phyloP scores from a whole-genome alignment of 2,329 filamentous ascomycete genomes.

The Apiospora kogelbergensis region DNA sequence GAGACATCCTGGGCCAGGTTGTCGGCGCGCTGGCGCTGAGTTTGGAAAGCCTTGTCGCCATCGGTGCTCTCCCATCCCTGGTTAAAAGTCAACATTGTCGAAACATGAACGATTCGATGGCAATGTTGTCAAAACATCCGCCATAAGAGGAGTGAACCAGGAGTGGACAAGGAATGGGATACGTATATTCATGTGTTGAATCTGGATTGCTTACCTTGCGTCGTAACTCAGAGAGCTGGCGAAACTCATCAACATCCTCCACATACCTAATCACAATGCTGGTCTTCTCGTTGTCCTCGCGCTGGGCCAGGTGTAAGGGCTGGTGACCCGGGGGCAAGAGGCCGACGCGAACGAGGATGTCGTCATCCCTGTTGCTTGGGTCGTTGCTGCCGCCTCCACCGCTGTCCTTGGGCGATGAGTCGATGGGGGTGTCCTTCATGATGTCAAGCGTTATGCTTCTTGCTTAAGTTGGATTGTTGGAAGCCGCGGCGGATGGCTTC shows the following conservation, averaged over 20 bases:
- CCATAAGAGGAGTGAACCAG: too few relatives aligned
- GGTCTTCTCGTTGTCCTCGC: not conserved
- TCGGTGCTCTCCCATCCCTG: conserved; percentile 8
- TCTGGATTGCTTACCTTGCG: not conserved
- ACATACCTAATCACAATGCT: not conserved
- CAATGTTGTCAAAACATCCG: too few relatives aligned
- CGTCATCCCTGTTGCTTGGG: not conserved
- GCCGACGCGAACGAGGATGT: not conserved
- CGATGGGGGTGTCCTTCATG: not conserved
- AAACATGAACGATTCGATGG: too few relatives aligned
- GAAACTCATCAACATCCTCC: not conserved
- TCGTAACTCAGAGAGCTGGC: not conserved
- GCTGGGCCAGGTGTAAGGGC: not conserved
- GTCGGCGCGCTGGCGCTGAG: not conserved
- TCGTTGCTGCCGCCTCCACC: not conserved
- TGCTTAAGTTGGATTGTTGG: not conserved
- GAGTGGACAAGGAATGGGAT: too few relatives aligned
- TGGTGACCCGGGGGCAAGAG: not conserved
- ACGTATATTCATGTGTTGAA: too few relatives aligned
- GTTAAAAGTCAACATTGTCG: too few relatives aligned
- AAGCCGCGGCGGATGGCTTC: not conserved
- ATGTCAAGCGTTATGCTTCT: not conserved
- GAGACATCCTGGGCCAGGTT: not conserved
- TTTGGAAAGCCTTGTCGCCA: not conserved
- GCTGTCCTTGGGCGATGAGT: not conserved